These are phyloP conservation scores for Trichocladium antarcticum DNA, from an alignment of 495 filamentous ascomycete species.

Conservation along the genomic window DNA sequence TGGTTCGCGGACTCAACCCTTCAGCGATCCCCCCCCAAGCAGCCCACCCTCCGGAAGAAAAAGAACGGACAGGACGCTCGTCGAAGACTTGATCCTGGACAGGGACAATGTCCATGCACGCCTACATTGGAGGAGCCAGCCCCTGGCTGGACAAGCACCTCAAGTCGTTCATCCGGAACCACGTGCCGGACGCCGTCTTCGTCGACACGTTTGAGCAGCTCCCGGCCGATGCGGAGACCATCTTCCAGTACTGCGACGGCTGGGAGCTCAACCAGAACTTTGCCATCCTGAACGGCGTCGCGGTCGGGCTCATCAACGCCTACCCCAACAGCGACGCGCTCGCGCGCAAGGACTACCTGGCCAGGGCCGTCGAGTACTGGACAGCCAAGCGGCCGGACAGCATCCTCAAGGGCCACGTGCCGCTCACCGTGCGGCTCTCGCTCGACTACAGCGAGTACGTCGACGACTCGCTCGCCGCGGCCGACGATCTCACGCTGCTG, in stretches of 20 bases:
- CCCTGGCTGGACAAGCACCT: constrained; percentile 18
- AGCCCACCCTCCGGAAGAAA: constrained; percentile 8
- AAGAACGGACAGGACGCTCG: constrained; percentile 4
- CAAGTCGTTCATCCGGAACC: constrained; percentile 11
- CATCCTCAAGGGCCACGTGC: constrained; percentile 45
- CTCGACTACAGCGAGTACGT: constrained; percentile 74
- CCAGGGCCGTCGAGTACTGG: constrained; percentile 19
- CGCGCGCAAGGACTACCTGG: constrained; percentile 18
- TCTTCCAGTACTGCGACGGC: constrained; percentile 18
- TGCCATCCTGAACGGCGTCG: constrained; percentile 9
- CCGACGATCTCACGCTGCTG: constrained; percentile 49
- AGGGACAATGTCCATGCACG: constrained; percentile 8
- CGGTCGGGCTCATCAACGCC: constrained; percentile 16
- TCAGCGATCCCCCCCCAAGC: constrained; percentile 15
- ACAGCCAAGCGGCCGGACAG: constrained; percentile 51
- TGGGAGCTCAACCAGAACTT: constrained; percentile 17
- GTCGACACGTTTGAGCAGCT: constrained; percentile 11
- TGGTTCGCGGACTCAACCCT: background rate
- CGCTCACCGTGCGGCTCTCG: constrained; percentile 56
- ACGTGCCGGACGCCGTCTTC: constrained; percentile 14
- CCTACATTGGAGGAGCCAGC: constrained; percentile 8
- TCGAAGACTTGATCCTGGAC: background rate
- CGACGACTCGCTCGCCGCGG: constrained; percentile 63
- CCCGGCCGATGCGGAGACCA: constrained; percentile 1
- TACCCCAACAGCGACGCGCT: constrained; percentile 22